These are phyloP conservation scores for Bruguiera hainesii DNA, from an alignment of 441 rosid genomes.

Conservation along the genomic window DNA sequence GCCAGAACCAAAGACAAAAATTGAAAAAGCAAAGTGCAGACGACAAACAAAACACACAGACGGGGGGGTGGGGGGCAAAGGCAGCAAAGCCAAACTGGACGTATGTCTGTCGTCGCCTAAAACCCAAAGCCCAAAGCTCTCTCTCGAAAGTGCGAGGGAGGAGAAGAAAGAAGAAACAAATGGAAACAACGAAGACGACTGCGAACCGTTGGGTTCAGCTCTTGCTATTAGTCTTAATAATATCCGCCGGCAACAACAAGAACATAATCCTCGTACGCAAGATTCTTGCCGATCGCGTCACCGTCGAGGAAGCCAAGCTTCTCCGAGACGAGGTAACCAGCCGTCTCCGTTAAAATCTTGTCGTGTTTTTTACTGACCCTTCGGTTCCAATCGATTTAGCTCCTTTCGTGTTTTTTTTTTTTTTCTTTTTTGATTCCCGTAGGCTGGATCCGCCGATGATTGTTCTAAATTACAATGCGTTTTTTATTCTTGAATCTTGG, in stretches of 20 bases:
- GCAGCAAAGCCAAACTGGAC: no score
- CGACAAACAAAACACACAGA: no score
- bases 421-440: neutral
- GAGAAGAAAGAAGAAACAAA: neutral
- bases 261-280: constrained; percentile 17
- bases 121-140: no score
- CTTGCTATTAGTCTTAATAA: constrained; percentile 19
- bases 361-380: neutral
- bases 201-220: constrained; percentile 12
- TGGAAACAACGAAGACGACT: constrained; percentile 13
- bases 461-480: neutral
- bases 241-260: constrained; percentile 19
- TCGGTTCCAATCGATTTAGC: neutral
- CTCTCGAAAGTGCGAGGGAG: no score
- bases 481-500: neutral
- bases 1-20: no score
- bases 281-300: constrained; percentile 64
- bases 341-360: neutral
- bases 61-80: no score
- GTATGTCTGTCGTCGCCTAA: no score
- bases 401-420: neutral
- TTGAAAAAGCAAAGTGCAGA: no score
- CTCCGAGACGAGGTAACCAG: constrained; percentile 88
- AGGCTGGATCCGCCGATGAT: neutral
- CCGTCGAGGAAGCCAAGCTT: constrained; percentile 67